Base-by-base conservation (phyloP, 2,329 filamentous ascomycete species). In the Penicillium italicum region DNA sequence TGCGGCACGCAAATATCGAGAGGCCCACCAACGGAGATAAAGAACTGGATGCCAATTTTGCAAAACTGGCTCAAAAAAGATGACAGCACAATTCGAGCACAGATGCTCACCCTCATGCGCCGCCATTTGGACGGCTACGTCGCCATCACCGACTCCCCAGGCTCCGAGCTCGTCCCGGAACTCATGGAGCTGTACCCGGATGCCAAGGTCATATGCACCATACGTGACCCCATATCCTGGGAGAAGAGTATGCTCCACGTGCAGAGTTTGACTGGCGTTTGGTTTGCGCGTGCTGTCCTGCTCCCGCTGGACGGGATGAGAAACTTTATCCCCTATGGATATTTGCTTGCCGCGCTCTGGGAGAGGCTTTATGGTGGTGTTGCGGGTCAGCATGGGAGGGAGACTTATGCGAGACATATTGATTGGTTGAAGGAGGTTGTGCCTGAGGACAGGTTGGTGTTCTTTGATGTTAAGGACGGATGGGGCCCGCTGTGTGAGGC, bases 151-250 rank as follows among this genome's bases (percentile, higher is more conserved):
- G 80, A 82, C 60, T 61, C 72, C 16, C 79, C 79, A 0, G 70
- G 69, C 4, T 70, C 69, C 16, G 68, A 73, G 47, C 74, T 80
- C 26, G 66, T 79, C 18, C 69, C 73, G 14, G 78, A 81, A 46
- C 65, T 82, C 34, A 62, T 81, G 55, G 72, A 77, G 52, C 58
- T 80, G 9, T 81, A 80, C 56, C 79, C 80, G 0, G 72, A 81
- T 28, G 79, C 78, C 12, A 76, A 76, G 52, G 77, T 81, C 4
- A 74, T 82, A 18, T 72, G 74, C 55, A 76, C 74, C 7, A 63
- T 58, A 1, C 66, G 67, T 28, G 66, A 69, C 10, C 57, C 63
- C 0, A 20, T 50, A 0, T 30, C 56, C 0, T 69, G 67, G 67
- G 64, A 58, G 30, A 60, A 50, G n/a, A 67, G 64, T 24, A 66